Evolutionary conservation across 495 filamentous ascomycete genomes (phyloP), one percentile per base, ranked within the genome.

Genomic region (Pseudomonodictys pantanalensis): DNA sequence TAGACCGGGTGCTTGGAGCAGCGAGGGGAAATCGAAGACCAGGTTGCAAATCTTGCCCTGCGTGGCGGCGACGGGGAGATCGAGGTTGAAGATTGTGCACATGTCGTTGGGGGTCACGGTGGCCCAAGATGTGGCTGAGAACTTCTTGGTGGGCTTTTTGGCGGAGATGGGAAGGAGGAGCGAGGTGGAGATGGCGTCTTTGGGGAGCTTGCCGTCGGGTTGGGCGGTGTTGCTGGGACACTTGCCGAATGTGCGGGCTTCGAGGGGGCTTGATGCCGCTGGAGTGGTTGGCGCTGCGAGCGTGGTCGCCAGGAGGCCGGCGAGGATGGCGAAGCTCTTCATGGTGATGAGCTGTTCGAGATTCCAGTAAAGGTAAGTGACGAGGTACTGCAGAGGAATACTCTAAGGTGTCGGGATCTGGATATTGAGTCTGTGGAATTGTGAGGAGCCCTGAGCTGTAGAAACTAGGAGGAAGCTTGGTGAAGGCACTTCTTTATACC

Each of bases 1-100:
- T 68, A 91, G 88, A 44, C 84, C 83, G 6, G 76, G 66, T 0
- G 81, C 78, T 23, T 60, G 50, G 1, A 28, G 9, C 17, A 38
- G 30, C 25, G 50, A 48, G 7, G 62, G 62, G 42, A 65, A 65
- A 57, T 60, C 56, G 62, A 65, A 65, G 25, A 49, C 56, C 41
- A 65, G 62, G 23, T 39, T 55, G 62, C 62, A 65, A 22, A 56
- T 51, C 25, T 60, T 65, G 62, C 57, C 53, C 28, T 58, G 55
- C 49, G 41, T 46, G 42, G 56, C 56, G 41, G 56, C 32, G 30
- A 26, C 41, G 24, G 56, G 56, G 18, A 65, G 44, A 6, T 60
- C 62, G 57, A 65, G 62, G 62, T 65, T 65, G 56, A 65, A 65
- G 62, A 65, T 60, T 17, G 62, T 65, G 56, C 62, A 65, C 20